Percentiles rank a stretch among this genome's conserved stretches.
These are phyloP conservation scores for Cercophora scortea DNA, from an alignment of 495 filamentous ascomycete genomes.

Conservation along the genomic window DNA sequence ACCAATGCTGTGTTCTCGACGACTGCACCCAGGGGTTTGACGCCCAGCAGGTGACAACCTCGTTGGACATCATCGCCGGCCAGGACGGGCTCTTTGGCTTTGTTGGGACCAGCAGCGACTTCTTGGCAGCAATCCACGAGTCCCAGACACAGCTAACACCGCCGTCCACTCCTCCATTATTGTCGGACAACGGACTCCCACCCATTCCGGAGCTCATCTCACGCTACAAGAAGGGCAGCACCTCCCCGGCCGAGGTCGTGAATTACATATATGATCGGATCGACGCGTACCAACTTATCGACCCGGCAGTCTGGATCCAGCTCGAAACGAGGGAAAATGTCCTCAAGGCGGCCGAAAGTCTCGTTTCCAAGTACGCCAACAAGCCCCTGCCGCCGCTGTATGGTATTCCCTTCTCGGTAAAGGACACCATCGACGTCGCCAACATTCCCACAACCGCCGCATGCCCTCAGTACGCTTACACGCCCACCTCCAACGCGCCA, in stretches of 20 bases:
- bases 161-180: slow-evolving; percentile 21
- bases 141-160: slow-evolving; percentile 19
- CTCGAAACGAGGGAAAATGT: slow-evolving; percentile 30
- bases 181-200: slow-evolving; percentile 16
- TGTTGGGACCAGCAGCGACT: slow-evolving; percentile 29
- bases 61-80: slow-evolving; percentile 27
- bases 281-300: slow-evolving; percentile 34
- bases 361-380: slow-evolving; percentile 36
- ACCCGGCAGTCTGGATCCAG: slow-evolving; percentile 50
- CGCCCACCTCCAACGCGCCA: slow-evolving; percentile 31
- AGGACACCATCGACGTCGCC: slow-evolving; percentile 56
- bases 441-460: slow-evolving; percentile 52
- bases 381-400: slow-evolving; percentile 48
- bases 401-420: slow-evolving; percentile 57
- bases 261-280: slow-evolving; percentile 35
- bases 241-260: slow-evolving; percentile 24
- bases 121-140: slow-evolving; percentile 22
- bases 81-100: slow-evolving; percentile 42
- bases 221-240: slow-evolving; percentile 22
- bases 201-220: slow-evolving; percentile 28
- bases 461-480: slow-evolving; percentile 46
- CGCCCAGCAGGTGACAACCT: slow-evolving; percentile 24
- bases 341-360: slow-evolving; percentile 33
- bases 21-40: slow-evolving; percentile 33
- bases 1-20: slow-evolving; percentile 52